A percentile compares a stretch with the other conserved stretches of the same genome.
Evolutionary conservation across 2,329 filamentous ascomycete species (phyloP).

Genomic region (Purpureocillium lavendulum): DNA sequence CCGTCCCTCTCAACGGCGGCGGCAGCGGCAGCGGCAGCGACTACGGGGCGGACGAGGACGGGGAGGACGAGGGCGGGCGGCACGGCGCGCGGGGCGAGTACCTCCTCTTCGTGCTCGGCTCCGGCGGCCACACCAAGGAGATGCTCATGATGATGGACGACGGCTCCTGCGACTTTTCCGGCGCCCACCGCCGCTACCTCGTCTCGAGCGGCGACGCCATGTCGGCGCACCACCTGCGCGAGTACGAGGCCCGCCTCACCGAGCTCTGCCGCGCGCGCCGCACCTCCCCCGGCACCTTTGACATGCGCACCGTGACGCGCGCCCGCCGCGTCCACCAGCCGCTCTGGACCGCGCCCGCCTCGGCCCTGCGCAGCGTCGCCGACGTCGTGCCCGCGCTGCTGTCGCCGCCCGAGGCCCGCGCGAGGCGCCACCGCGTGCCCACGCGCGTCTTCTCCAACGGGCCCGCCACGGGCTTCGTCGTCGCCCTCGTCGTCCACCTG

Average conservation of each 20-base stretch:
- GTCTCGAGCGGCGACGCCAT: conserved; percentile 65
- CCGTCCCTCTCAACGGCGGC: too few species aligned
- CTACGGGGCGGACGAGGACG: too few species aligned
- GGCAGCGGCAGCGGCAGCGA: too few species aligned
- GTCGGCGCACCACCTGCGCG: conserved; percentile 61
- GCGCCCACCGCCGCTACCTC: conserved; percentile 70
- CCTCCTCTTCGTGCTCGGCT: conserved; percentile 77
- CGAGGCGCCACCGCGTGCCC: conserved; percentile 39
- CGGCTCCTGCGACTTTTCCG: conserved; percentile 40
- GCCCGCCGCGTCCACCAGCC: conserved; percentile 79
- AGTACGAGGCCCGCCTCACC: conserved; percentile 27
- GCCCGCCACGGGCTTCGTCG: conserved; percentile 76
- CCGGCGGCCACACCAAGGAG: conserved; percentile 89
- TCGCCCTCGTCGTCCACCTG: conserved; percentile 44
- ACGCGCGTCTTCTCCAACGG: conserved; percentile 81
- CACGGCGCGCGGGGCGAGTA: conserved; percentile 27
- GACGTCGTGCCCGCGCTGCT: conserved; percentile 51
- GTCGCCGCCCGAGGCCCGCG: conserved; percentile 17
- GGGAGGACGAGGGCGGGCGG: too few species aligned
- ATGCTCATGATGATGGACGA: conserved; percentile 76
- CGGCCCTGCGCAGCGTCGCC: conserved; percentile 56
- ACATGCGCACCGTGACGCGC: conserved; percentile 61
- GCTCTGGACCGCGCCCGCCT: conserved; percentile 63
- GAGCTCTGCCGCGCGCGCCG: conserved; percentile 9
- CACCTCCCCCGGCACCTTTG: conserved; percentile 41